Evolutionary conservation across 2,329 filamentous ascomycete genomes (phyloP).

Genomic region (Fusarium begoniae): DNA sequence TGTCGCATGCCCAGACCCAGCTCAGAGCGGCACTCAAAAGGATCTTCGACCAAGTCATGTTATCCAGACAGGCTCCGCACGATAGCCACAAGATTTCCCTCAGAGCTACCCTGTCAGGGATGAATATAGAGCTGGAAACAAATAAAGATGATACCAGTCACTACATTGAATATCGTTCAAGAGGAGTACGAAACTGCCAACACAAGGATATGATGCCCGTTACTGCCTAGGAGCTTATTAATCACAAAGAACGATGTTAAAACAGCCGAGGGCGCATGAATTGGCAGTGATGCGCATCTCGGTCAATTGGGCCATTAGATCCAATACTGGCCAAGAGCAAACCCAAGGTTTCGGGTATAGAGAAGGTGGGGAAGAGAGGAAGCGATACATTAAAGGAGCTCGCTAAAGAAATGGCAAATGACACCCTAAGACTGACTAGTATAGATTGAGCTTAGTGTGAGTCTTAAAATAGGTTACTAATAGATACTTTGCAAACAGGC

Average conservation of each 20-base stretch:
- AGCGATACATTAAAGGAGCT: not conserved
- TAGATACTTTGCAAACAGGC: too few species aligned
- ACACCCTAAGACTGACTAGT: not conserved
- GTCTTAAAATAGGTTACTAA: too few species aligned
- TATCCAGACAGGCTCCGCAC: not conserved
- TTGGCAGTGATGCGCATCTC: not conserved
- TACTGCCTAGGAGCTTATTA: not conserved
- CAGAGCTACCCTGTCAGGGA: not conserved
- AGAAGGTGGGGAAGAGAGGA: not conserved
- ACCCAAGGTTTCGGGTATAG: not conserved
- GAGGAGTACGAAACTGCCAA: not conserved
- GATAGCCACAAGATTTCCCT: not conserved
- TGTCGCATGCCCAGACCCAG: not conserved
- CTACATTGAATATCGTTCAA: not conserved
- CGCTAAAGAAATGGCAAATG: not conserved
- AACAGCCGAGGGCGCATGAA: not conserved
- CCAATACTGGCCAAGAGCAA: not conserved
- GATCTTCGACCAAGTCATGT: not conserved
- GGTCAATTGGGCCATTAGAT: not conserved
- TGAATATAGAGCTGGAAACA: not conserved
- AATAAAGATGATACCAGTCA: not conserved
- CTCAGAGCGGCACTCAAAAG: fast-evolving
- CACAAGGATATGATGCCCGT: not conserved
- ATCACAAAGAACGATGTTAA: not conserved
- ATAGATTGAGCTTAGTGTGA: too few species aligned